Conservation (phyloP, 129 eudicot species). For the Chrysanthemum lavandulifolium region DNA sequence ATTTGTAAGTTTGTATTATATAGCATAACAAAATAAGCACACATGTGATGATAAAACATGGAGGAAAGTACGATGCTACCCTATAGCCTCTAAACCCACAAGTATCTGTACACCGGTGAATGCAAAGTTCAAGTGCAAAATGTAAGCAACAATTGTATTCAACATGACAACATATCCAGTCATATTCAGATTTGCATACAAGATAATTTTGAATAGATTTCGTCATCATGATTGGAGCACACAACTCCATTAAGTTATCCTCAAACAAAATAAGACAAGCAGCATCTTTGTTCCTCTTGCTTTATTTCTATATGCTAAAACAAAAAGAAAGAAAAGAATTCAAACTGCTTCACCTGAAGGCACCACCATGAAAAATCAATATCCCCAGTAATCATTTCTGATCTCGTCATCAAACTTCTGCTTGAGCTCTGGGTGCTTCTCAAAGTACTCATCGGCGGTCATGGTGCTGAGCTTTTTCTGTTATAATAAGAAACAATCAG, state of each 20-base stretch:
- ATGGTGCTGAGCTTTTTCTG: constrained; percentile 88
- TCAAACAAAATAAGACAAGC: constrained; percentile 23
- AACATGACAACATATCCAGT: constrained; percentile 27
- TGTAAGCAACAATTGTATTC: constrained; percentile 16
- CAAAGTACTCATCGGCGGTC: constrained; percentile 99
- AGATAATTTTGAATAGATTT: constrained; percentile 9
- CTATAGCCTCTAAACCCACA: too few relatives aligned
- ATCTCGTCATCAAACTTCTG: constrained; percentile 95
- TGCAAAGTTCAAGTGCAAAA: neutral
- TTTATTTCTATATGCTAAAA: constrained; percentile 39
- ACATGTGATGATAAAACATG: too few relatives aligned
- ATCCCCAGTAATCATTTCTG: constrained; percentile 95
- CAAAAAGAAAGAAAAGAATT: constrained; percentile 23
- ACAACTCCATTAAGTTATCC: constrained; percentile 19
- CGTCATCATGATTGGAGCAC: constrained; percentile 22
- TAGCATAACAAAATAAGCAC: too few relatives aligned
- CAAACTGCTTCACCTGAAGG: constrained; percentile 15
- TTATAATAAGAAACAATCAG: neutral
- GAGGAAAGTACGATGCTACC: too few relatives aligned
- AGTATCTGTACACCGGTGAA: neutral
- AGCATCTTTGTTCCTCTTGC: constrained; percentile 29
- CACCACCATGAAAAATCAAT: constrained; percentile 36
- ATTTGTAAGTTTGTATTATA: too few relatives aligned
- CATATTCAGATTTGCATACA: constrained; percentile 7
- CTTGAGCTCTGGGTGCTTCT: constrained; percentile 89